These are phyloP conservation scores for Kurtzmaniella cleridarum DNA, from an alignment of 805 yeast species.

Conservation along the genomic window DNA sequence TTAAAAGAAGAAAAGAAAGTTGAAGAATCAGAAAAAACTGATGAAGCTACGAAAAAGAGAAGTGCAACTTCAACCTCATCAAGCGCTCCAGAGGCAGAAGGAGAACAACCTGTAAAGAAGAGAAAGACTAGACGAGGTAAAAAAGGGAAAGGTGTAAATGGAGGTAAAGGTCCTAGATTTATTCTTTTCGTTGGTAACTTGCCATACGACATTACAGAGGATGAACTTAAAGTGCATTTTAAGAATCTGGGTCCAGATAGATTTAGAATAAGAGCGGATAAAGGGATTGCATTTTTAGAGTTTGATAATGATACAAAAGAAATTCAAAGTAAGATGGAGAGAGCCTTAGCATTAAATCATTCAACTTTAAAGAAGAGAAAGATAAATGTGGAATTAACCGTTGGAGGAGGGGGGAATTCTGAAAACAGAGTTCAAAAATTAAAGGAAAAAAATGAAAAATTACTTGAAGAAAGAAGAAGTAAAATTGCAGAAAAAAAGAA, in stretches of 20 bases:
- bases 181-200: slow-evolving; percentile 87
- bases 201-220: slow-evolving; percentile 63
- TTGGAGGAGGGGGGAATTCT: slow-evolving; percentile 97
- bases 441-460: slow-evolving; percentile 69
- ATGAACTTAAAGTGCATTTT: slow-evolving; percentile 67
- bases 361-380: slow-evolving; percentile 61
- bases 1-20: slow-evolving; percentile 17
- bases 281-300: slow-evolving; percentile 91
- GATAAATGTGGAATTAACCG: slow-evolving; percentile 93
- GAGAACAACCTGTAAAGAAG: slow-evolving; percentile 48
- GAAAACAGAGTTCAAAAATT: slow-evolving; percentile 60
- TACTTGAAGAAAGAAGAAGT: slow-evolving; percentile 63
- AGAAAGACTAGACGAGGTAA: slow-evolving; percentile 76
- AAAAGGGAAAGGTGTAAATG: slow-evolving; percentile 54
- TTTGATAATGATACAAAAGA: slow-evolving; percentile 55
- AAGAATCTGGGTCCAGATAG: slow-evolving; percentile 66
- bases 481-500: slow-evolving; percentile 38
- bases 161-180: slow-evolving; percentile 56
- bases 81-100: slow-evolving; percentile 5
- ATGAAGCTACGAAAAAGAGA: slow-evolving; percentile 8
- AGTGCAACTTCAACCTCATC: slow-evolving; percentile 1
- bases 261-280: slow-evolving; percentile 73
- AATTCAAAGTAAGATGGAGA: slow-evolving; percentile 75
- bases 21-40: slow-evolving; percentile 7
- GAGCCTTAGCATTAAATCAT: slow-evolving; percentile 82